phyloP scores from a whole-genome alignment of 805 yeast species.

The Zygotorulaspora chibaensis region DNA sequence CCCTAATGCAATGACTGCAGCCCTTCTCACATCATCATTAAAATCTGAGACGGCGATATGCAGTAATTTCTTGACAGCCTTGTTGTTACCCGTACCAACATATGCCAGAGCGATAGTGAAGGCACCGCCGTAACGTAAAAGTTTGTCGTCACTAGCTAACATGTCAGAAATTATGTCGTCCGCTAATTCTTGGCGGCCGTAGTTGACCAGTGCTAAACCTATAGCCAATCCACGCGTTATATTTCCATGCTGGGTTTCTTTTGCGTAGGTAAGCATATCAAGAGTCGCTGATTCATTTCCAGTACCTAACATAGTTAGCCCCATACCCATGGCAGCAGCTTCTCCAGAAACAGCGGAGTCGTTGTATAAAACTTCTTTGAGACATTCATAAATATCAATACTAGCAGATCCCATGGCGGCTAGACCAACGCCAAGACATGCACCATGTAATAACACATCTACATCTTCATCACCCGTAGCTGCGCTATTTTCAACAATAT shows the following conservation, averaged over 20 bases:
- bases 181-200: slow-evolving; percentile 80
- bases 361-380: slow-evolving; percentile 76
- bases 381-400: slow-evolving; percentile 68
- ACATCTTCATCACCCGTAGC: slow-evolving; percentile 61
- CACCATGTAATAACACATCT: slow-evolving; percentile 91
- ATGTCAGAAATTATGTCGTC: slow-evolving; percentile 62
- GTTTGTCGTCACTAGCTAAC: slow-evolving; percentile 70
- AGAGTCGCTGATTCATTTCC: slow-evolving; percentile 62
- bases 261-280: slow-evolving; percentile 87
- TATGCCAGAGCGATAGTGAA: slow-evolving; percentile 92
- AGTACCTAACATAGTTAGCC: slow-evolving; percentile 90
- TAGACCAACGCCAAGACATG: slow-evolving; percentile 89
- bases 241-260: slow-evolving; percentile 93
- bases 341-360: slow-evolving; percentile 95
- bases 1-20: slow-evolving; percentile 88
- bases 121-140: slow-evolving; percentile 93
- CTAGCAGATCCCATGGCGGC: slow-evolving; percentile 93
- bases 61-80: slow-evolving; percentile 77
- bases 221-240: slow-evolving; percentile 90
- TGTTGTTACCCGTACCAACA: slow-evolving; percentile 91
- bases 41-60: slow-evolving; percentile 97
- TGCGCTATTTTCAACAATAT: slow-evolving; percentile 58
- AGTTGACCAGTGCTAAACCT: slow-evolving; percentile 81
- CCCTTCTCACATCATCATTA: slow-evolving; percentile 93
- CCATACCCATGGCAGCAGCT: slow-evolving; percentile 95